These are phyloP conservation scores for Hibiscus syriacus DNA, from an alignment of 345 rosid genomes.

Conservation along the genomic window DNA sequence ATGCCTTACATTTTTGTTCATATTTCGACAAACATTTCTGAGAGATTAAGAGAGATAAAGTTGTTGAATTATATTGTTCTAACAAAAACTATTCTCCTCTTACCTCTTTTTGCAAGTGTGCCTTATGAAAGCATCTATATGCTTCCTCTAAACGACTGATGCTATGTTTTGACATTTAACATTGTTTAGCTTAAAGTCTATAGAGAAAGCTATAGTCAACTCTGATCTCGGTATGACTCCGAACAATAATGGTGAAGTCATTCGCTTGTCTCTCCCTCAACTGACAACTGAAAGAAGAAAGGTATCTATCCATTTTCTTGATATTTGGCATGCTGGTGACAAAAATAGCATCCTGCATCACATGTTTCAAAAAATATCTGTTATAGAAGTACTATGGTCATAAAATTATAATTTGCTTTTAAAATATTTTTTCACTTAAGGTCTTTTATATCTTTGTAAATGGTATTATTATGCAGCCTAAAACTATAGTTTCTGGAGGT, in stretches of 20 bases:
- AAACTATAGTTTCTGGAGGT: background rate
- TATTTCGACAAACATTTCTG: too few relatives aligned
- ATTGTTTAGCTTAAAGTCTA: constrained; percentile 55
- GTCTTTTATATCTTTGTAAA: background rate
- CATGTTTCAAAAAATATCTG: background rate
- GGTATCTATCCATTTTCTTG: constrained; percentile 33
- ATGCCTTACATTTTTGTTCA: too few relatives aligned
- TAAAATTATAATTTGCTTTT: background rate
- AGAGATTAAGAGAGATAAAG: too few relatives aligned
- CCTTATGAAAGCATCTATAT: constrained; percentile 3
- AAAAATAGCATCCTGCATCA: background rate
- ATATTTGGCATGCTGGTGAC: background rate
- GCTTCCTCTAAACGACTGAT: background rate
- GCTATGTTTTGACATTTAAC: constrained; percentile 5
- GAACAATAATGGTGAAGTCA: constrained; percentile 85
- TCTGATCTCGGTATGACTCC: constrained; percentile 90
- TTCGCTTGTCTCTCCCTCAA: constrained; percentile 78
- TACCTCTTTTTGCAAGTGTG: constrained; percentile 3
- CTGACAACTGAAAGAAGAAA: constrained; percentile 88
- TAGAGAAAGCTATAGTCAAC: constrained; percentile 99
- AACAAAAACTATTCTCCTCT: background rate
- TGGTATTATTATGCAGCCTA: background rate
- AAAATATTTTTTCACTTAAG: background rate
- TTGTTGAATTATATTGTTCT: background rate
- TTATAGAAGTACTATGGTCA: background rate